These are phyloP conservation scores for Elongisporangium undulatum DNA, from an alignment of 352 stramenopile genomes.

Conservation along the genomic window DNA sequence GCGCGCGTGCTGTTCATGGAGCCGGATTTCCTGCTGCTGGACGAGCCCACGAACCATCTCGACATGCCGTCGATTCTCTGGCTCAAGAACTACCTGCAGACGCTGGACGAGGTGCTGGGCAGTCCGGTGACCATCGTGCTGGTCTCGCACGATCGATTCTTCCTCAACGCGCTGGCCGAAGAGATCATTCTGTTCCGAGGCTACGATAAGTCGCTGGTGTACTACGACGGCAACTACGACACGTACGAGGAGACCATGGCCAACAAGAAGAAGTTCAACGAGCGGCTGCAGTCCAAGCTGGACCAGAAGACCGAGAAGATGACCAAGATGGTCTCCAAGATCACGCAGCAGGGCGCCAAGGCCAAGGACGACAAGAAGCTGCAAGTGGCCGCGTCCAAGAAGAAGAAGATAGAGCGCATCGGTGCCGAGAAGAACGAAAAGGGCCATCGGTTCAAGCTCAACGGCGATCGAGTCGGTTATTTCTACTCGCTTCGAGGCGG, in stretches of 20 bases:
- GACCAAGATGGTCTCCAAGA: conserved; percentile 41
- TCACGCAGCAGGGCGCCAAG: conserved; percentile 31
- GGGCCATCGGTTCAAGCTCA: conserved; percentile 56
- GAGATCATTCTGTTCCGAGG: conserved; percentile 54
- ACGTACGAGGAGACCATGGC: conserved; percentile 46
- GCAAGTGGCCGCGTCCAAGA: conserved; percentile 52
- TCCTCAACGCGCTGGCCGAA: conserved; percentile 89
- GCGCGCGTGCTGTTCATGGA: conserved; percentile 61
- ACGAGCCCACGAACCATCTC: conserved; percentile 92
- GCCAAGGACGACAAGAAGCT: conserved; percentile 62
- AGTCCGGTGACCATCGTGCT: conserved; percentile 78
- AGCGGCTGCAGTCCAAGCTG: conserved; percentile 38
- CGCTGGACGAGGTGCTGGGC: conserved; percentile 52
- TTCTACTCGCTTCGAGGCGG: conserved; percentile 21
- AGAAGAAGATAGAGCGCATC: conserved; percentile 67
- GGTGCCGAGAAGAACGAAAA: conserved; percentile 46
- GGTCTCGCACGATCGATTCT: conserved; percentile 91
- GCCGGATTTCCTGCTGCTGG: conserved; percentile 90
- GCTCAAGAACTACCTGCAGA: conserved; percentile 69
- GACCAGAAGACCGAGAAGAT: conserved; percentile 55
- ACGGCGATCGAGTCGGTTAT: conserved; percentile 44
- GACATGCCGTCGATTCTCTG: conserved; percentile 82
- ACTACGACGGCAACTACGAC: conserved; percentile 63
- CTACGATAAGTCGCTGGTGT: conserved; percentile 50
- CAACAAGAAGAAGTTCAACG: conserved; percentile 42